Evolutionary conservation across 2,329 filamentous ascomycete genomes (phyloP), one percentile per base, ranked within the genome.

Genomic region (Stemphylium beticola): DNA sequence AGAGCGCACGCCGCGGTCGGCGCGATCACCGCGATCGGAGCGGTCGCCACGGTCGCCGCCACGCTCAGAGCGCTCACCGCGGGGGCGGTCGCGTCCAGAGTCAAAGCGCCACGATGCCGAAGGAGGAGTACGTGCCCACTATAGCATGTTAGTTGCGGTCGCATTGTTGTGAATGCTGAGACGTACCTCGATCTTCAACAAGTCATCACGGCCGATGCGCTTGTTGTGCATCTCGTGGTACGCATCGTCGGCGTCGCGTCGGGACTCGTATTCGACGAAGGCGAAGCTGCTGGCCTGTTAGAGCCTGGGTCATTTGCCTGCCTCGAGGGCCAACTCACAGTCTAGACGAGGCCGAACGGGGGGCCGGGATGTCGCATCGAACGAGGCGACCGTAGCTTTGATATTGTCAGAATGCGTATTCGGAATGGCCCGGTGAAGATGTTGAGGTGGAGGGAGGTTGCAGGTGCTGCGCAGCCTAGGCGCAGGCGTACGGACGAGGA

Each of bases 171-270:
- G 14, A 10, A 10, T 32, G 22, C 14, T 18, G 32, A 36, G 26
- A 66, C 49, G 51, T 85, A 96, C 95, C 86, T 99, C 95, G 65
- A 99, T 98, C 82, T 99, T 99, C 80, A 99, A 77, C 56, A 96
- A 81, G 72, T 99, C 95, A 74, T 99, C 95, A 60, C 93, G 89
- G 42, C 92, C 93, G 68, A 99, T 92, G 65, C 93, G 92, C 86
- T 97, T 97, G 83, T 98, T 98, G 76, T 99, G 95, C 95, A 99
- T 99, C 81, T 99, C 95, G 77, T 99, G 92, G 76, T 99, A 99
- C 42, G 95, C 95, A 81, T 99, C 95, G 77, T 99, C 95, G 62
- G 95, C 93, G 83, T 99, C 95, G 68, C 95, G 93, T 70, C 93
- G 91, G 77, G 93, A 96, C 82, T 99, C 95, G 78, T 99, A 99